A percentile compares a stretch with the other conserved stretches of the same genome.
These are phyloP conservation scores for Blastobotrys americana DNA, from an alignment of 805 yeast genomes.

Conservation along the genomic window DNA sequence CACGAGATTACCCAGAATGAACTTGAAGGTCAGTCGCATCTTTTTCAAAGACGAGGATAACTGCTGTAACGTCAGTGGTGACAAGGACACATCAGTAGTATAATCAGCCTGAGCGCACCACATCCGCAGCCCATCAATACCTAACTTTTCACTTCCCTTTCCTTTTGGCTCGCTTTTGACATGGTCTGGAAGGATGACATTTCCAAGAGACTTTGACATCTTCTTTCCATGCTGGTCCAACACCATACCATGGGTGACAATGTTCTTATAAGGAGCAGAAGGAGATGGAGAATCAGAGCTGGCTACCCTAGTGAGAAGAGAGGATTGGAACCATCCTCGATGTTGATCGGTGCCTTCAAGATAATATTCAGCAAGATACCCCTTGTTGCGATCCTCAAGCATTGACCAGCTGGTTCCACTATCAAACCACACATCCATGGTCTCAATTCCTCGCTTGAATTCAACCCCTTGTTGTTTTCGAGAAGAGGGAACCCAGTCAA, in stretches of 20 bases:
- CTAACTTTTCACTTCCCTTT: conserved; percentile 52
- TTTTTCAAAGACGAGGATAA: conserved; percentile 78
- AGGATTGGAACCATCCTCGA: conserved; percentile 98
- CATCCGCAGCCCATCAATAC: conserved; percentile 84
- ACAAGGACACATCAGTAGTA: conserved; percentile 69
- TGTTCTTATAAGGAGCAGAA: conserved; percentile 59
- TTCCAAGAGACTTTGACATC: conserved; percentile 92
- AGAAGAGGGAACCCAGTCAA: conserved; percentile 66
- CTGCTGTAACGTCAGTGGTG: conserved; percentile 62
- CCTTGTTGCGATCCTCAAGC: conserved; percentile 31
- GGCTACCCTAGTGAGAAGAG: conserved; percentile 71
- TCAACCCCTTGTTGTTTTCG: conserved; percentile 36
- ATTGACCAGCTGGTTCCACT: conserved; percentile 89
- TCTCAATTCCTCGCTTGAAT: conserved; percentile 68
- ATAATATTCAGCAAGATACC: conserved; percentile 67
- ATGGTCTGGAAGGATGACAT: conserved; percentile 61
- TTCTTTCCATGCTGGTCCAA: conserved; percentile 79
- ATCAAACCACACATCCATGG: conserved; percentile 99
- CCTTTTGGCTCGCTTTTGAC: conserved; percentile 50
- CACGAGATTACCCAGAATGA: conserved; percentile 69
- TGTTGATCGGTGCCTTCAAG: conserved; percentile 98
- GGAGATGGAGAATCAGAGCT: conserved; percentile 29
- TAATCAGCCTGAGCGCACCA: conserved; percentile 89
- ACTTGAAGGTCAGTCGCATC: conserved; percentile 72
- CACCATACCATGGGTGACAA: conserved; percentile 91